Evolutionary conservation across 176 grass and related monocot species (phyloP).

Genomic region (Oryza longistaminata): DNA sequence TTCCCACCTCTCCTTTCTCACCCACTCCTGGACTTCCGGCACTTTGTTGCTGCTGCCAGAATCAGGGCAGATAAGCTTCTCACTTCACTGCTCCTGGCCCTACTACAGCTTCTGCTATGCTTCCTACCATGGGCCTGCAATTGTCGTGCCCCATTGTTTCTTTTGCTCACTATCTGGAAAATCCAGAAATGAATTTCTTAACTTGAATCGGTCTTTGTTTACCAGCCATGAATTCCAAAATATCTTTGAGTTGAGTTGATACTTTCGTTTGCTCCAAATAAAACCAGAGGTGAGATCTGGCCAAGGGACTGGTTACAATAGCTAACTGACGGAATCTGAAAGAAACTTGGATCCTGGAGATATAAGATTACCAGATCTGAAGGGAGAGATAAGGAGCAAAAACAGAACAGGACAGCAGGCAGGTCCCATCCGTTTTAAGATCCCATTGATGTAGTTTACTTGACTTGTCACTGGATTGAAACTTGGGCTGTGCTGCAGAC

Average conservation of each 20-base stretch:
- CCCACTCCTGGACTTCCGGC: not conserved
- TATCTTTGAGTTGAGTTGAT: not conserved
- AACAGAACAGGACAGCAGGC: not conserved
- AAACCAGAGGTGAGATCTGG: not conserved
- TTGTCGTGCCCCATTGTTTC: not conserved
- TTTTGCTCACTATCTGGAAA: not conserved
- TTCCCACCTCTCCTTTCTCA: not conserved
- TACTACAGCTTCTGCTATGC: not conserved
- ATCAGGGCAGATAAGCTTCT: not conserved
- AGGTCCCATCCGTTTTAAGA: not conserved
- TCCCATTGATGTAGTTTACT: not conserved
- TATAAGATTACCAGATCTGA: not conserved
- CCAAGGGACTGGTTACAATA: not conserved
- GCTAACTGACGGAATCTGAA: not conserved
- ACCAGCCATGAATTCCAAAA: not conserved
- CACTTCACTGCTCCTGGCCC: not conserved
- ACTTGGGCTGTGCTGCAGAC: too few species aligned
- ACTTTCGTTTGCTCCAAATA: not conserved
- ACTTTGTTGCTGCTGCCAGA: not conserved
- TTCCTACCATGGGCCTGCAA: not conserved
- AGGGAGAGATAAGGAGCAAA: not conserved
- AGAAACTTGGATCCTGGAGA: not conserved
- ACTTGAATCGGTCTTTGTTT: not conserved
- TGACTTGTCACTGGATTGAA: too few species aligned
- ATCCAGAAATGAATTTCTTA: not conserved